Percentiles rank a stretch among this genome's conserved stretches.
phyloP scores from a whole-genome alignment of 2,329 filamentous ascomycete genomes.

The Pyricularia pennisetigena region DNA sequence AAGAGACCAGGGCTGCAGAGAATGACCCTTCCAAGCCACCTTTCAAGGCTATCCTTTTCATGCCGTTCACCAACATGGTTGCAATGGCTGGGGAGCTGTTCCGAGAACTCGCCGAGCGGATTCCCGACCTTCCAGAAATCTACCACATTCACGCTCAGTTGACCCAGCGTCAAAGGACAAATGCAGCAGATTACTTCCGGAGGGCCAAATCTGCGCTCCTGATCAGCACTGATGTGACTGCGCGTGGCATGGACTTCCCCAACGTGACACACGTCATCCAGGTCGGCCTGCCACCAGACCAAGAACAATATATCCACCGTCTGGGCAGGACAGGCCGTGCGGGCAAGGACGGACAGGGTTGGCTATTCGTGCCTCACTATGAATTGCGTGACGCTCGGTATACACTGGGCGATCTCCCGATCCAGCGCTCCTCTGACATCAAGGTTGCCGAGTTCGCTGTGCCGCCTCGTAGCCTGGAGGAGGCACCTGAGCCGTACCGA shows the following conservation, averaged over 20 bases:
- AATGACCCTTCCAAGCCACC: slow-evolving; percentile 34
- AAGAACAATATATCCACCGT: slow-evolving; percentile 53
- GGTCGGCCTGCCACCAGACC: slow-evolving; percentile 39
- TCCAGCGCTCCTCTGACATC: slow-evolving; percentile 44
- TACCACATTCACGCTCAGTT: slow-evolving; percentile 73
- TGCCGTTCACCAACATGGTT: slow-evolving; percentile 53
- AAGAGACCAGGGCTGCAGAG: slow-evolving; percentile 36
- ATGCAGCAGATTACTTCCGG: slow-evolving; percentile 64
- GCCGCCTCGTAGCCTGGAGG: slow-evolving; percentile 32
- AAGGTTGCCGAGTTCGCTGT: slow-evolving; percentile 32
- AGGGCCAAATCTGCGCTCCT: slow-evolving; percentile 50
- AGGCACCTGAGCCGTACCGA: not conserved
- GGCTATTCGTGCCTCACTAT: slow-evolving; percentile 49
- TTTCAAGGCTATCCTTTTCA: slow-evolving; percentile 96
- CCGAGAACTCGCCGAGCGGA: slow-evolving; percentile 20
- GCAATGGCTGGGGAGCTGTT: slow-evolving; percentile 51
- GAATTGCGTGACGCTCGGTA: slow-evolving; percentile 38
- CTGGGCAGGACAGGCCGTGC: slow-evolving; percentile 64
- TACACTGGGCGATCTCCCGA: slow-evolving; percentile 48
- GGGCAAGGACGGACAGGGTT: slow-evolving; percentile 62
- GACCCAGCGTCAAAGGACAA: slow-evolving; percentile 58
- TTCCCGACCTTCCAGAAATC: slow-evolving; percentile 30
- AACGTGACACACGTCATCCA: slow-evolving; percentile 54
- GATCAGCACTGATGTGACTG: slow-evolving; percentile 71
- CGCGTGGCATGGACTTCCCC: slow-evolving; percentile 62